Conservation (phyloP, 164 flowering plant genomes). For the Pachysandra terminalis region DNA sequence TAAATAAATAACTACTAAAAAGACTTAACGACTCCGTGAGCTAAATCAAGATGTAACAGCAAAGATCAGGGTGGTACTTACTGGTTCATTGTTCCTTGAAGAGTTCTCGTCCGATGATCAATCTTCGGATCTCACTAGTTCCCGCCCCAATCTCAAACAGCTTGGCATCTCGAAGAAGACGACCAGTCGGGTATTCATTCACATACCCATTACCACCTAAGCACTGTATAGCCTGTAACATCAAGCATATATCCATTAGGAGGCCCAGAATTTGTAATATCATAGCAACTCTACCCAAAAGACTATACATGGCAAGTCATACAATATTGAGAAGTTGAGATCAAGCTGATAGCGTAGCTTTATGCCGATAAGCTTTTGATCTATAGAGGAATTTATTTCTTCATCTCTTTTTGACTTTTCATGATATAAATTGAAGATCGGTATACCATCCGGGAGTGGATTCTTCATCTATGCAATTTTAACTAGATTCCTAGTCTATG, state of each 20-base stretch:
- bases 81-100: constrained; percentile 54
- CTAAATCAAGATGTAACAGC: too few relatives aligned
- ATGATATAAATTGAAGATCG: too few relatives aligned
- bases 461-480: not conserved
- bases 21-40: too few relatives aligned
- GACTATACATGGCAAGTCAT: not conserved
- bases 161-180: constrained; percentile 96
- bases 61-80: not conserved
- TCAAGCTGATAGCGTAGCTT: not conserved
- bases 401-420: too few relatives aligned
- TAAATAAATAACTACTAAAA: too few relatives aligned
- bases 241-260: not conserved
- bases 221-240: constrained; percentile 85
- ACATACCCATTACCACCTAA: constrained; percentile 96
- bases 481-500: not conserved
- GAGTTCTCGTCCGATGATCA: constrained; percentile 90
- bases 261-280: not conserved
- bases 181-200: constrained; percentile 92
- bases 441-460: too few relatives aligned
- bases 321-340: not conserved
- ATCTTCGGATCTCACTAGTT: constrained; percentile 94
- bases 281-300: not conserved
- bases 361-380: not conserved
- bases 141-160: constrained; percentile 98
- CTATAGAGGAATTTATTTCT: too few relatives aligned